Base-by-base conservation (phyloP, 2,329 filamentous ascomycete genomes). In the Ascochyta lentis region DNA sequence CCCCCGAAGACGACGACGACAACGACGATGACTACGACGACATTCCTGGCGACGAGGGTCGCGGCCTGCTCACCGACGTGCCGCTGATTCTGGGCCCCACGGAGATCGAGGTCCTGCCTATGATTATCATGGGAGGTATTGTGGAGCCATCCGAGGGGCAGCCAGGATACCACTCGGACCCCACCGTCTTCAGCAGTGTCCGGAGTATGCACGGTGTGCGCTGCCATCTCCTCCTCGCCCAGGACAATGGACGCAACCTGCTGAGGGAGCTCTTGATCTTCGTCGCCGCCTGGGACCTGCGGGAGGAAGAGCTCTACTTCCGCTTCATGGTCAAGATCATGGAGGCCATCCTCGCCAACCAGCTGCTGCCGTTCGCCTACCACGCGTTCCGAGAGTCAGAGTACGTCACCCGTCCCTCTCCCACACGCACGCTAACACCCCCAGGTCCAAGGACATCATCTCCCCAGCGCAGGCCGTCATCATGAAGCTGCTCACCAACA, bases 291-390 rank as follows among this genome's bases (percentile, higher is more conserved):
- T 98, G 94, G 94, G 94, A 97, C 71, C 88, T 97, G 67, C 89
- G 92, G 37, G 93, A 98, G 73, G 89, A 94, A 57, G 92, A 96
- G 58, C 86, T 96, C 34, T 96, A 97, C 69, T 97, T 96, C 80
- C 94, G 96, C 74, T 91, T 97, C 74, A 97, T 96, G 76, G 90
- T 92, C 40, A 93, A 97, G 76, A 96, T 98, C 57, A 91, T 97
- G 77, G 91, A 96, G 72, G 91, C 94, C 0, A 90, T 97, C 42
- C 87, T 97, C 46, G 89, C 93, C 63, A 96, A 92, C 62, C 92
- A 91, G 1, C 80, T 98, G 26, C 89, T 97, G 73, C 93, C 93
- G 0, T 96, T 95, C 71, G 91, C 93, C 3, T 98, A 96, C 83
- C 91, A 94, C 61, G 91, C 92, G 29, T 89, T 98, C 65, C 85